These are phyloP conservation scores for Cercospora beticola DNA, from an alignment of 2,329 filamentous ascomycete species.

Conservation along the genomic window DNA sequence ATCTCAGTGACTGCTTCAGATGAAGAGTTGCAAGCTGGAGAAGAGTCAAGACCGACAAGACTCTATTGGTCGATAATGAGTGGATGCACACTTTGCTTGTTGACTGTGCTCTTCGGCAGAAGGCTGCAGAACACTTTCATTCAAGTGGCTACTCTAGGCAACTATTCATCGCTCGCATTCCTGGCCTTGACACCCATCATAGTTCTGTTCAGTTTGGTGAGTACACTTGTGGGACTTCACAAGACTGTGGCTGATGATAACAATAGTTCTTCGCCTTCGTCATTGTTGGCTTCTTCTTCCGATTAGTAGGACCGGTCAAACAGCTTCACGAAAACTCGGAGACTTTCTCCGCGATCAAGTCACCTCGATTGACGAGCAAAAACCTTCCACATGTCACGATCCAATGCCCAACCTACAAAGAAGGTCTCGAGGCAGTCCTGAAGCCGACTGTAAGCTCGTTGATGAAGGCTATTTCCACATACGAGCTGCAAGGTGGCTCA, in stretches of 20 bases:
- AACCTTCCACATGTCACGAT: slow-evolving; percentile 68
- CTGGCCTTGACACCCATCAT: background rate
- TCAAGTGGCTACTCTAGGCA: background rate
- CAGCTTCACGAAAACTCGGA: slow-evolving; percentile 73
- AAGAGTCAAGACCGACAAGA: background rate
- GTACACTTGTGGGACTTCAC: slow-evolving; percentile 1
- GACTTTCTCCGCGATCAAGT: slow-evolving; percentile 74
- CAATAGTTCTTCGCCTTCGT: slow-evolving; percentile 71
- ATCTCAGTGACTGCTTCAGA: slow-evolving; percentile 55
- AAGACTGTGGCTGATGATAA: background rate
- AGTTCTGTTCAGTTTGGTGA: slow-evolving; percentile 74
- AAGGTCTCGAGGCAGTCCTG: slow-evolving; percentile 73
- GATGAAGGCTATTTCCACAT: slow-evolving; percentile 74
- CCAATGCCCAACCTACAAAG: slow-evolving; percentile 86
- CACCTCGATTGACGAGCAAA: slow-evolving; percentile 58
- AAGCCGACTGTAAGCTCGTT: slow-evolving; percentile 73
- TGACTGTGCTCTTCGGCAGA: slow-evolving; percentile 1
- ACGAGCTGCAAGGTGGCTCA: slow-evolving; percentile 74
- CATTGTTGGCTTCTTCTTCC: slow-evolving; percentile 71
- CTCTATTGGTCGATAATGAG: background rate
- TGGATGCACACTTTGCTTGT: background rate
- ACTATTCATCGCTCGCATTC: background rate
- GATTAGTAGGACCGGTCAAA: slow-evolving; percentile 72
- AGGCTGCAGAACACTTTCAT: background rate
- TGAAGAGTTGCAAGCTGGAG: slow-evolving; percentile 57